phyloP scores from a whole-genome alignment of 148 eudicot species.

The Suaeda aralocaspica region DNA sequence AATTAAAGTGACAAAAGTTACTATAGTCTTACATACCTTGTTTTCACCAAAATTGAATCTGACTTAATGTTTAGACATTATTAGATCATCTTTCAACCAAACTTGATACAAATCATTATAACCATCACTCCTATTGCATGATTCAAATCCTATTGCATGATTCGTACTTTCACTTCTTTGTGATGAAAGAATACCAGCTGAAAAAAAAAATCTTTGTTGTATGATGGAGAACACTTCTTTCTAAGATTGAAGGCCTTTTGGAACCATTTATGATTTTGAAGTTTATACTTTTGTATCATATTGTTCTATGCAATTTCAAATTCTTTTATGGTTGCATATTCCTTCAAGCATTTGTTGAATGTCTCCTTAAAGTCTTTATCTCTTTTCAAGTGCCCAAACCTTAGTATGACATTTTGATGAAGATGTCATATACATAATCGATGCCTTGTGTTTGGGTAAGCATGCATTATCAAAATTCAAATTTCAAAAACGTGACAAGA shows the following conservation, averaged over 20 bases:
- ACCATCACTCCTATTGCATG: background rate
- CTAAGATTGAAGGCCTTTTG: background rate
- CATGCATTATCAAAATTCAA: no score
- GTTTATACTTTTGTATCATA: background rate
- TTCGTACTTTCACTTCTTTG: slow-evolving; percentile 1
- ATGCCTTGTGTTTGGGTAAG: background rate
- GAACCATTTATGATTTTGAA: background rate
- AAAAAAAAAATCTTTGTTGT: background rate
- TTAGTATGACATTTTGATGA: background rate
- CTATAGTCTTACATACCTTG: no score
- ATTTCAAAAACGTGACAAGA: no score
- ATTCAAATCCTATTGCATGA: background rate
- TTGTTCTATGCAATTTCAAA: background rate
- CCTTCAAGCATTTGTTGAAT: background rate
- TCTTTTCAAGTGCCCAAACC: background rate
- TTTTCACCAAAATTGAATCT: no score
- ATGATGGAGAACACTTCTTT: background rate
- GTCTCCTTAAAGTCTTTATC: background rate
- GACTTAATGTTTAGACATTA: background rate
- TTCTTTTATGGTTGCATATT: background rate
- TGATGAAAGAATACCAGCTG: background rate
- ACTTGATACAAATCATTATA: background rate
- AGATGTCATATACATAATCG: background rate
- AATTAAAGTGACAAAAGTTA: no score
- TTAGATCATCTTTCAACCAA: background rate